These are phyloP conservation scores for Penicillium sp. DNA, from an alignment of 2,329 filamentous ascomycete species.

Conservation along the genomic window DNA sequence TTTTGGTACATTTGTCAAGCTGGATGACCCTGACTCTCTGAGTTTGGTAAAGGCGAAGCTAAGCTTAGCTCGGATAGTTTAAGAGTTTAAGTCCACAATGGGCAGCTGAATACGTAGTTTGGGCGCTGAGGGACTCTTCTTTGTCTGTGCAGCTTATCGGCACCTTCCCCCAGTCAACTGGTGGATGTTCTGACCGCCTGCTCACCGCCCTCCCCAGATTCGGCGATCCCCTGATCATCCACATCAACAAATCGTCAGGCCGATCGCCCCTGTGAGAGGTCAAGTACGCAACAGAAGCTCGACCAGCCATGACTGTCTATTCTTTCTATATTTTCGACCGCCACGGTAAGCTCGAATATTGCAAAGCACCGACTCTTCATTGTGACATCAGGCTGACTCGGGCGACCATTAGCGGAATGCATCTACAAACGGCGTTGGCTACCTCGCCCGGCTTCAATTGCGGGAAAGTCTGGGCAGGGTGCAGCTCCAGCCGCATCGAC, in stretches of 20 bases:
- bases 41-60: too few relatives aligned
- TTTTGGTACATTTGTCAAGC: too few relatives aligned
- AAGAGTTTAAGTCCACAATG: too few relatives aligned
- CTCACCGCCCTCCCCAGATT: constrained; percentile 19
- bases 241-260: not conserved
- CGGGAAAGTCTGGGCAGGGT: constrained; percentile 41
- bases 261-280: too few relatives aligned
- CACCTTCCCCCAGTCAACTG: too few relatives aligned
- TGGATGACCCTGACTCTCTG: too few relatives aligned
- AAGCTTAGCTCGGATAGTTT: too few relatives aligned
- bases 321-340: constrained; percentile 99
- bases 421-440: constrained; percentile 91
- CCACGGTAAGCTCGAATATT: constrained; percentile 60
- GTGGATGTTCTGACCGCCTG: constrained; percentile 10
- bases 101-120: too few relatives aligned
- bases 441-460: constrained; percentile 45
- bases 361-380: not conserved
- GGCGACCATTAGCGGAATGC: constrained; percentile 69
- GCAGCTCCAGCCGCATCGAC: constrained; percentile 22
- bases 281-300: not conserved
- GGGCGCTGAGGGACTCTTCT: too few relatives aligned
- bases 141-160: too few relatives aligned
- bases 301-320: constrained; percentile 74
- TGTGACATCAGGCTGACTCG: constrained; percentile 1
- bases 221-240: not conserved